Evolutionary conservation across 2,329 filamentous ascomycete genomes (phyloP), one percentile per base, ranked within the genome.

Genomic region (Ophiostoma angusticollis): DNA sequence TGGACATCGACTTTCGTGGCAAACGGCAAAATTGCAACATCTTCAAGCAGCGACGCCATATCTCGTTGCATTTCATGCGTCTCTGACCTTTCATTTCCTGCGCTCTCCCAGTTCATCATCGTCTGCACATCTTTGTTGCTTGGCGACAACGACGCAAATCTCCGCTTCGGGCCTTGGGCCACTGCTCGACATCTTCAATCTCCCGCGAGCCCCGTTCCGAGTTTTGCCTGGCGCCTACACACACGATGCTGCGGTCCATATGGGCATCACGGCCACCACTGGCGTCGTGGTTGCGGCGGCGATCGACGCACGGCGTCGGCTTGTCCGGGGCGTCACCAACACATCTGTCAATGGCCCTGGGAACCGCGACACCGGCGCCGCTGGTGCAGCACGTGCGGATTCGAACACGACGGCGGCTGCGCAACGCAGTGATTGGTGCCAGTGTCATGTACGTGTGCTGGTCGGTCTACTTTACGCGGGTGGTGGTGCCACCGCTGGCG

Each of bases 401-500:
- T 29, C 34, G 34, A 29, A 32, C 35, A 6, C 34, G 44, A 9
- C 33, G 31, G 9, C n/a, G 46, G n/a, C 14, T 43, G 17, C 39
- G 48, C 18, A 50, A 49, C 25, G 33, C 32, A 4, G 38, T 41
- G 19, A 44, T 49, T n/a, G 46, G 46, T 6, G 41, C 39, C 2
- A 39, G 39, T 14, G 46, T 44, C n/a, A 14, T 47, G 16, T 48
- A 47, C 31, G 23, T 39, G 21, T 46, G 46, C 40, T 47, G 44
- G 41, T 37, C 43, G 12, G 41, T 67, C 24, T 72, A 70, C 50
- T 54, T 54, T 19, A 57, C 53, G 6, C 33, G 40, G 9, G 49
- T 65, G n/a, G 61, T 74, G 13, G 52, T 72, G 17, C 61, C 61
- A 38, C 64, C 66, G 27, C 28, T 51, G 6, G 45, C 46, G 14